Conservation (phyloP, 176 grass and related monocot genomes). For the Olyra latifolia region DNA sequence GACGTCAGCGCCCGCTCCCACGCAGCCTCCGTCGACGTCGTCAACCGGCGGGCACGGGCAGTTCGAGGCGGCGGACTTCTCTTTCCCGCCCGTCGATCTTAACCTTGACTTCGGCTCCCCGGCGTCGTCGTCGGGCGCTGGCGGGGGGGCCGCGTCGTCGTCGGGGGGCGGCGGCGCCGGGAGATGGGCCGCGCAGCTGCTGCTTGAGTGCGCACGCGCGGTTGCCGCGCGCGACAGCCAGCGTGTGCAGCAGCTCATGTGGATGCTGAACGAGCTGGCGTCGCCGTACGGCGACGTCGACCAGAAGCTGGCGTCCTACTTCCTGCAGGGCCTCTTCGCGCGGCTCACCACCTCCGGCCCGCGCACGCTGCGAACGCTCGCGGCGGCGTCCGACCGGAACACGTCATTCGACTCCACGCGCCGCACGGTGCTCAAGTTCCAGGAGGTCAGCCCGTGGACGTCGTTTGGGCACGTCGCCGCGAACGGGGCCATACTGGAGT, state of each 20-base stretch:
- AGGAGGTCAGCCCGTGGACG: constrained; percentile 95
- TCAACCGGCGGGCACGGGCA: constrained; percentile 61
- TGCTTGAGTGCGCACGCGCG: constrained; percentile 73
- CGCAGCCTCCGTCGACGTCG: constrained; percentile 48
- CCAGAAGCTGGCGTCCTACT: constrained; percentile 92
- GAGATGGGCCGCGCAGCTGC: constrained; percentile 68
- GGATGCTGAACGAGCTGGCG: constrained; percentile 97
- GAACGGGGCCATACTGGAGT: constrained; percentile 96
- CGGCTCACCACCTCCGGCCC: constrained; percentile 76
- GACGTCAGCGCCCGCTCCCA: constrained; percentile 41
- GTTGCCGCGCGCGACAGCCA: constrained; percentile 71
- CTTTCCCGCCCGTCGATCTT: constrained; percentile 79
- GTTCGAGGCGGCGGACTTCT: constrained; percentile 74
- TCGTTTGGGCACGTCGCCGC: constrained; percentile 95
- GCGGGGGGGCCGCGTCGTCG: constrained; percentile 29
- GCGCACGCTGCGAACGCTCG: constrained; percentile 67
- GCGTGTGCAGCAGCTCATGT: constrained; percentile 95
- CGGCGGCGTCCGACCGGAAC: constrained; percentile 66
- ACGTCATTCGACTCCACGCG: constrained; percentile 92
- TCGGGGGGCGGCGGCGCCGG: constrained; percentile 32
- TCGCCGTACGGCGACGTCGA: constrained; percentile 92
- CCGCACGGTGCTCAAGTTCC: constrained; percentile 79
- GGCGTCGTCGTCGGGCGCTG: constrained; percentile 45
- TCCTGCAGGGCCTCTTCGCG: constrained; percentile 82
- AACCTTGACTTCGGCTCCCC: constrained; percentile 91